Evolutionary conservation across 768 basidiomycete species (phyloP).

Genomic region (Amyloporia xantha): DNA sequence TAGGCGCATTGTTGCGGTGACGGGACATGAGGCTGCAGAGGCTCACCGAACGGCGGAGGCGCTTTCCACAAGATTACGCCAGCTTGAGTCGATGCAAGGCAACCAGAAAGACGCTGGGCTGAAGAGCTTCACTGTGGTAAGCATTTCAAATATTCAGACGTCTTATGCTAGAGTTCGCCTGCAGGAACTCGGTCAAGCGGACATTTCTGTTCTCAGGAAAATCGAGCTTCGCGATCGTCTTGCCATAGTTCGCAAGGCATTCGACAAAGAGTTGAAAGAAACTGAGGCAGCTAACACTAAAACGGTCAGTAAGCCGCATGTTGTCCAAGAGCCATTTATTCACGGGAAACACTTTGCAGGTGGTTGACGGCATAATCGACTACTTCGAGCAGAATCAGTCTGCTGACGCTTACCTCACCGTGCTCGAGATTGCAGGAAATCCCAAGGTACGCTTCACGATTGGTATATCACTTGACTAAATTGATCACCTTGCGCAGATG

Average conservation of each 20-base stretch:
- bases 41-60: conserved; percentile 63
- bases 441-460: conserved; percentile 60
- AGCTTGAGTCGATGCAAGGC: conserved; percentile 51
- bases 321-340: no score
- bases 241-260: conserved; percentile 64
- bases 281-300: conserved; percentile 72
- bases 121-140: conserved; percentile 72
- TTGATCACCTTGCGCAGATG: no score
- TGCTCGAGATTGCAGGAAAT: conserved; percentile 76
- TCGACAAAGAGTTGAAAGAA: conserved; percentile 83
- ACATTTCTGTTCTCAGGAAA: conserved; percentile 84
- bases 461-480: no score
- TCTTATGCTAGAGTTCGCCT: no score
- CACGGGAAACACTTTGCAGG: no score
- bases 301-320: conserved; percentile 39
- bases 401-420: conserved; percentile 61
- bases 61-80: conserved; percentile 56
- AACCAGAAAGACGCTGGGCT: conserved; percentile 85
- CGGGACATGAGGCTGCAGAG: conserved; percentile 87
- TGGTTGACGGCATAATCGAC: conserved; percentile 56
- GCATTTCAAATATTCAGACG: conserved; percentile 20
- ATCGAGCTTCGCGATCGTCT: conserved; percentile 72
- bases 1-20: conserved; percentile 88
- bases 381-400: conserved; percentile 77
- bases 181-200: conserved; percentile 84